These are phyloP conservation scores for Mucor mucedo DNA, from an alignment of 371 early-diverging fungal genomes.

Conservation along the genomic window DNA sequence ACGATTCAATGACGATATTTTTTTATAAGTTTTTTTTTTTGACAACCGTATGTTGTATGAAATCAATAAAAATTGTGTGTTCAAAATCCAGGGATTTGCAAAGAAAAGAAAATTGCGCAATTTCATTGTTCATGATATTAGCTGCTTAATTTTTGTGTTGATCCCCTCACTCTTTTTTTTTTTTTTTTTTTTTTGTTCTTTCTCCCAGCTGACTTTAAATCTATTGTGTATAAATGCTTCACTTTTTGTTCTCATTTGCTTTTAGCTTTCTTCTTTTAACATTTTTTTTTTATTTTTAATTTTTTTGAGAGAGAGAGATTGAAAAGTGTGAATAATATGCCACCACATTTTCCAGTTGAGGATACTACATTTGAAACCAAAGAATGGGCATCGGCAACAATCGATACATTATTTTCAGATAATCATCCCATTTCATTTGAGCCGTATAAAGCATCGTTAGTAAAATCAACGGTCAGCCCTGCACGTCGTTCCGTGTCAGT, in stretches of 20 bases:
- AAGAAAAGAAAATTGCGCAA: too few species aligned
- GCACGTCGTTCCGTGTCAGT: slow-evolving; percentile 20
- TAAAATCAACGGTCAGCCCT: background rate
- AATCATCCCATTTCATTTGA: slow-evolving; percentile 30
- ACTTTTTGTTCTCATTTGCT: background rate
- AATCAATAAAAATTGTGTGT: too few species aligned
- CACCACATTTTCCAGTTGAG: slow-evolving; percentile 21
- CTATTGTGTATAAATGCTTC: too few species aligned
- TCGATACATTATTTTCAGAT: slow-evolving; percentile 29
- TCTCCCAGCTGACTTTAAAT: too few species aligned
- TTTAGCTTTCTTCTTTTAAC: background rate
- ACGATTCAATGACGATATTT: too few species aligned
- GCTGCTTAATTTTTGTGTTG: too few species aligned
- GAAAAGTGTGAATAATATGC: slow-evolving; percentile 6
- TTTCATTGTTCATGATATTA: too few species aligned
- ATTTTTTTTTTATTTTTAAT: slow-evolving; percentile 3
- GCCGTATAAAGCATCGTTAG: slow-evolving; percentile 4
- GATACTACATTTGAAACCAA: slow-evolving; percentile 24
- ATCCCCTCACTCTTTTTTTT: too few species aligned
- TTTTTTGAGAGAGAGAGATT: background rate
- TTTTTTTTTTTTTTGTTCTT: too few species aligned
- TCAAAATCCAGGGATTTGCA: too few species aligned
- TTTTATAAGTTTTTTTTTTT: too few species aligned
- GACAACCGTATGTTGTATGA: too few species aligned
- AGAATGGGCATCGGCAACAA: slow-evolving; percentile 28